Base-by-base conservation (phyloP, 768 basidiomycete species). In the Leccinellum albellum region DNA sequence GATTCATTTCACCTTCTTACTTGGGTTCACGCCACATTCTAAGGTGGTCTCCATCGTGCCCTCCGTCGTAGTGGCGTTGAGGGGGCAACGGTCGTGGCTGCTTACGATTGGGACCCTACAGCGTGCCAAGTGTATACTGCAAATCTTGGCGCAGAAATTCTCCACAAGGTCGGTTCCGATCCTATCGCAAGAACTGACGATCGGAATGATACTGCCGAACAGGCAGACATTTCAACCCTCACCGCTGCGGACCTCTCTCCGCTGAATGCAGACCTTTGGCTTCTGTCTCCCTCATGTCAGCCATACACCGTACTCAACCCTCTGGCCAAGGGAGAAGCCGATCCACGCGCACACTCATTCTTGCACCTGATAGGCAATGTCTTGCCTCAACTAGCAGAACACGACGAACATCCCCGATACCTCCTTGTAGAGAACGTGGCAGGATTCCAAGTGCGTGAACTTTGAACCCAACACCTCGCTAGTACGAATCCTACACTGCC, bases 21-120 rank as follows among this genome's bases (percentile, higher is more conserved):
- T 33, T 46, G 20, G 6, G 3, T 55, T 55, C 42, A 62, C 50
- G 40, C 49, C 53, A 46, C 10, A 44, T 40, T 50, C 53, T 15
- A 50, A 91, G 90, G 89, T 24, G 90, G 90, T 7, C 75, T 92
- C 6, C 87, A 89, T 74, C 74, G 82, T 24, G 89, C 89, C 6
- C 76, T 92, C 17, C 64, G 73, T 46, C 78, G 82, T 51, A 85
- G 83, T 62, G 66, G 62, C 10, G 71, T 82, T 46, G 62, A 74
- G 20, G 83, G 76, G 5, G 62, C 72, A 9, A 58, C 70, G 0
- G 77, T 88, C 31, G 73, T 85, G 6, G 80, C 79, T 58, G 88
- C 90, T n/a, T 90, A 86, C 65, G 91, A 92, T 68, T 91, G 89
- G 88, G 89, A 91, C 73, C 88, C 84, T 62, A 77, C 75, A 20